Conservation (phyloP, 306 rosid species). For the Sophora flavescens region DNA sequence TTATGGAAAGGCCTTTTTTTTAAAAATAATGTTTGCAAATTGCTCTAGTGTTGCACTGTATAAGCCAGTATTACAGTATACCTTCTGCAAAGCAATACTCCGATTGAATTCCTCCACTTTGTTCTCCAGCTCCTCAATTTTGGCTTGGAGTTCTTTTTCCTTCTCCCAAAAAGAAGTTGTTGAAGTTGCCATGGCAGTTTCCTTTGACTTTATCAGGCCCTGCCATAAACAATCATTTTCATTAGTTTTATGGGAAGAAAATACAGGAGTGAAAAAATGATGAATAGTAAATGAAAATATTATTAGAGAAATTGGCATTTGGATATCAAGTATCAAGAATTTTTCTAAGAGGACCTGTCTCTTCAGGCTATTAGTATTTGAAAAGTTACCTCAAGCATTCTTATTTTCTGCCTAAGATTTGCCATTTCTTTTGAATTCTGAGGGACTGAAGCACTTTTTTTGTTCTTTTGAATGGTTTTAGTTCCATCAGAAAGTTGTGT, state of each 20-base stretch:
- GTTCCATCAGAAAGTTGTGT: constrained; percentile 54
- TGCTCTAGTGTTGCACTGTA: neutral
- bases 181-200: constrained; percentile 72
- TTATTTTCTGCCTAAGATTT: constrained; percentile 73
- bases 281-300: neutral
- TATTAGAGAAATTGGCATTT: constrained; percentile 1
- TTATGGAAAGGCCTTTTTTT: neutral
- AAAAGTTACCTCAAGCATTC: constrained; percentile 82
- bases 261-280: neutral
- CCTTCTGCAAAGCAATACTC: constrained; percentile 63
- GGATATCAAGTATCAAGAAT: neutral
- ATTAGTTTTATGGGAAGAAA: constrained; percentile 13
- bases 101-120: constrained; percentile 68
- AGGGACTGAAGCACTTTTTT: constrained; percentile 52
- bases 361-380: constrained; percentile 11
- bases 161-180: constrained; percentile 64
- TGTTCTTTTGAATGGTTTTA: constrained; percentile 55
- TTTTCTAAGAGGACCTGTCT: neutral
- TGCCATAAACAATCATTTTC: constrained; percentile 44
- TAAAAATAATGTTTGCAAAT: neutral
- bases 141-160: constrained; percentile 78
- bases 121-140: constrained; percentile 75
- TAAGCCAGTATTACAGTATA: constrained; percentile 41
- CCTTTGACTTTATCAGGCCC: constrained; percentile 74
- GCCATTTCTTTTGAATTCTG: constrained; percentile 68